Conservation (phyloP, 306 rosid genomes). For the Ormosia semicastrata region DNA sequence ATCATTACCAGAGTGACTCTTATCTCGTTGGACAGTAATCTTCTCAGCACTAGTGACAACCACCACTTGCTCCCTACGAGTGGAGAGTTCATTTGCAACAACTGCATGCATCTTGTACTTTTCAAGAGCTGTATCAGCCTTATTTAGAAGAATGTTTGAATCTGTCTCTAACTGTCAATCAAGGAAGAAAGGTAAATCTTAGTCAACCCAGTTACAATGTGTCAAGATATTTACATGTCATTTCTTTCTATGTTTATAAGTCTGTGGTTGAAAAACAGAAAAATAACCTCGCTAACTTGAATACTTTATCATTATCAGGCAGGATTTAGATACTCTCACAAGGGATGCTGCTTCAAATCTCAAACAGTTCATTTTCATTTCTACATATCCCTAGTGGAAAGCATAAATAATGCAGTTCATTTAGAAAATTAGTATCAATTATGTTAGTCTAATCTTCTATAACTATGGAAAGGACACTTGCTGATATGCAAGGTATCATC, state of each 20-base stretch:
- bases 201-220: neutral
- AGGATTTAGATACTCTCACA: constrained; percentile 3
- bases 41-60: constrained; percentile 61
- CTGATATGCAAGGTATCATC: neutral
- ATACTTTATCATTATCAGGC: constrained; percentile 4
- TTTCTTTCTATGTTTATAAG: neutral
- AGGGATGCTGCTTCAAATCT: neutral
- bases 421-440: neutral
- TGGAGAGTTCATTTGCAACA: constrained; percentile 84
- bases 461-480: neutral
- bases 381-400: neutral
- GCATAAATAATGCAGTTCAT: neutral
- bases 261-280: neutral
- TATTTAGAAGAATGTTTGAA: constrained; percentile 74
- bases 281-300: constrained; percentile 1
- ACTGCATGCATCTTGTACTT: constrained; percentile 90
- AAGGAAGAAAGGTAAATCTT: constrained; percentile 19
- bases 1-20: constrained; percentile 43
- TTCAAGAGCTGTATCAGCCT: constrained; percentile 69
- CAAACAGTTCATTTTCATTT: neutral
- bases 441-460: constrained; percentile 1
- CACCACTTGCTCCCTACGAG: constrained; percentile 83
- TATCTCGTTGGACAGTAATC: constrained; percentile 51
- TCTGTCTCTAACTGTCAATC: constrained; percentile 84
- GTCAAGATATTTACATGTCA: neutral